Evolutionary conservation across 768 basidiomycete species (phyloP).

Genomic region (Mycena capillaripes): DNA sequence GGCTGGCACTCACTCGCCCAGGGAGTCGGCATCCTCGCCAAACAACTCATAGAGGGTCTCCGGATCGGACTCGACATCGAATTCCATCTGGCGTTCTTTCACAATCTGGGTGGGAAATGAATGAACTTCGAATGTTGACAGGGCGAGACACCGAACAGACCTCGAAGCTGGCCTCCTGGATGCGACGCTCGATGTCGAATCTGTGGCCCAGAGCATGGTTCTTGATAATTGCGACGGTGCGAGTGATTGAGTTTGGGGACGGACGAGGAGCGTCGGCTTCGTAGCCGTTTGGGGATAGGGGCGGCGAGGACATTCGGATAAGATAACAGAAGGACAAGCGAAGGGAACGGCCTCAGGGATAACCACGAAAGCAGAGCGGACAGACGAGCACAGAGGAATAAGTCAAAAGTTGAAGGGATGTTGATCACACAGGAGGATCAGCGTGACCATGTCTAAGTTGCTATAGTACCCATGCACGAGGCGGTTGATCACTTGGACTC

Average conservation of each 20-base stretch:
- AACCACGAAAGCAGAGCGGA: slow-evolving; percentile 29
- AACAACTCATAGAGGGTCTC: slow-evolving; percentile 86
- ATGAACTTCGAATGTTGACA: slow-evolving; percentile 36
- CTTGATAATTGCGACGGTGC: slow-evolving; percentile 90
- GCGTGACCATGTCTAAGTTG: background rate
- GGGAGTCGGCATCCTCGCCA: slow-evolving; percentile 79
- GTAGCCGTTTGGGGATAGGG: slow-evolving; percentile 41
- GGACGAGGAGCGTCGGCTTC: slow-evolving; percentile 38
- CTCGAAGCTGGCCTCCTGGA: slow-evolving; percentile 88
- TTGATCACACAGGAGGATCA: slow-evolving; percentile 17
- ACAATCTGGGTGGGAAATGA: slow-evolving; percentile 67
- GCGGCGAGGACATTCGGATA: slow-evolving; percentile 33
- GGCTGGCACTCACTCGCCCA: slow-evolving; percentile 76
- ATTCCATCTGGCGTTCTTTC: slow-evolving; percentile 92
- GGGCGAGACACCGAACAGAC: slow-evolving; percentile 56
- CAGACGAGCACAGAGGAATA: slow-evolving; percentile 1
- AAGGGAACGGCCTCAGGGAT: slow-evolving; percentile 4
- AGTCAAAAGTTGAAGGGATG: slow-evolving; percentile 10
- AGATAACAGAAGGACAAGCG: slow-evolving; percentile 5
- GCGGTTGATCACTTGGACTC: no score
- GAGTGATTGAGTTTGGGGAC: slow-evolving; percentile 51
- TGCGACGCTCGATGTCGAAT: slow-evolving; percentile 85
- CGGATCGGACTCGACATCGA: slow-evolving; percentile 86
- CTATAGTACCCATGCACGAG: no score
- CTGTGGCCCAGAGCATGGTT: slow-evolving; percentile 79